phyloP scores from a whole-genome alignment of 805 yeast genomes.

The Schizosaccharomyces octosporus region DNA sequence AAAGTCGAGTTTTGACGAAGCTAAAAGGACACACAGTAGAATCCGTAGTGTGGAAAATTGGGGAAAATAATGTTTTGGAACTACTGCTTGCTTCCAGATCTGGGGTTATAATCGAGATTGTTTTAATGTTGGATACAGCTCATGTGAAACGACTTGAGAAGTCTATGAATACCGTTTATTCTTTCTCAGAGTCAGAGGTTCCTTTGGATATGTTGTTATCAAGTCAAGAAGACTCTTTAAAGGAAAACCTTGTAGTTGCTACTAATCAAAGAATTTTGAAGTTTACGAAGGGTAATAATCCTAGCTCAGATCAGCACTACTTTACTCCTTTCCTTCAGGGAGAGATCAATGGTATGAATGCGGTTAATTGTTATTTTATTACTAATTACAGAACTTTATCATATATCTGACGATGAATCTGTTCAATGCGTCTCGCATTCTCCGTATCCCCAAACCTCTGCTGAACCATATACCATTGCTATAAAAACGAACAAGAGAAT shows the following conservation, averaged over 20 bases:
- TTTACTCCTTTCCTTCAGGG: neutral
- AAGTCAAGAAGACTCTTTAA: neutral
- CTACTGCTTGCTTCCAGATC: neutral
- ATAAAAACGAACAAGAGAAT: neutral
- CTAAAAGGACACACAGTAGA: conserved; percentile 23
- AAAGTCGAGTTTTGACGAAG: conserved; percentile 21
- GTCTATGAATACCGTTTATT: conserved; percentile 21
- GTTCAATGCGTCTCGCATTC: neutral
- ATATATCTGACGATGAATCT: neutral
- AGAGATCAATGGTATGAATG: neutral
- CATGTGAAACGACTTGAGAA: conserved; percentile 27
- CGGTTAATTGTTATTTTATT: neutral
- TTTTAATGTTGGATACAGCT: conserved; percentile 22
- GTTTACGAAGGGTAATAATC: neutral
- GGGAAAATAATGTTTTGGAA: neutral
- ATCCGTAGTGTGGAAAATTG: conserved; percentile 15
- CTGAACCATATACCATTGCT: neutral
- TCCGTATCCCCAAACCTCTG: neutral
- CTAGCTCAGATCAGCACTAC: neutral
- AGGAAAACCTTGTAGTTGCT: neutral
- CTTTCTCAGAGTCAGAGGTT: conserved; percentile 17
- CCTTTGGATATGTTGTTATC: conserved; percentile 19
- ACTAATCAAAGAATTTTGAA: neutral
- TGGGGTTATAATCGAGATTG: neutral
- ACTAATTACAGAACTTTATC: neutral